Percentiles rank a stretch among this genome's conserved stretches.
Evolutionary conservation across 495 filamentous ascomycete genomes (phyloP).

Genomic region (Aspergillus asperescens): DNA sequence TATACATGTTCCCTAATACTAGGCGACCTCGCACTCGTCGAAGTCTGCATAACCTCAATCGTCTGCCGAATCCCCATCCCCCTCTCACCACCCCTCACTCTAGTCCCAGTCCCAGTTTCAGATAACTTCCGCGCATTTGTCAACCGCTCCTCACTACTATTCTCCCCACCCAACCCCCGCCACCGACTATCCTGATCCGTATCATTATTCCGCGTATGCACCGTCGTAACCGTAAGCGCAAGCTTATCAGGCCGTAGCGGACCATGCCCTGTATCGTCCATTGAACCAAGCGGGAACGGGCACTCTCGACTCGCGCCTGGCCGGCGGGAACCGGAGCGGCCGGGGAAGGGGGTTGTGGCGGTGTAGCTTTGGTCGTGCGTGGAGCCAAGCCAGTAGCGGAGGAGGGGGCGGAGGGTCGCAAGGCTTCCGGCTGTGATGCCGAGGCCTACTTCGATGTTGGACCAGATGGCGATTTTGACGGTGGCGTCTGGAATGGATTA

Average conservation of each 20-base stretch:
- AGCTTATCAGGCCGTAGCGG: constrained; percentile 37
- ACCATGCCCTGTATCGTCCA: constrained; percentile 20
- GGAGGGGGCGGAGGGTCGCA: constrained; percentile 43
- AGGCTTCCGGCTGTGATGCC: constrained; percentile 46
- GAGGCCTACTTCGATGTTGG: constrained; percentile 39
- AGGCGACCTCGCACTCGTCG: constrained; percentile 11
- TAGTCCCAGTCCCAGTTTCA: not conserved
- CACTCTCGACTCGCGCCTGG: constrained; percentile 11
- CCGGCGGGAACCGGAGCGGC: constrained; percentile 21
- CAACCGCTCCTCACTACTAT: constrained; percentile 34
- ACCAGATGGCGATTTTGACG: constrained; percentile 42
- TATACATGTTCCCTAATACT: constrained; percentile 28
- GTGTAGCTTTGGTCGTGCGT: constrained; percentile 20
- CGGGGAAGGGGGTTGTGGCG: constrained; percentile 19
- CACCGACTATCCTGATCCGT: constrained; percentile 23
- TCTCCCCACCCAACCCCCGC: constrained; percentile 18
- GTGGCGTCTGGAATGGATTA: constrained; percentile 27
- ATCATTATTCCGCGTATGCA: constrained; percentile 31
- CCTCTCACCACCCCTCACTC: constrained; percentile 13
- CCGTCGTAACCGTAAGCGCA: constrained; percentile 37
- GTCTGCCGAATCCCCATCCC: constrained; percentile 33
- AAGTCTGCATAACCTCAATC: constrained; percentile 35
- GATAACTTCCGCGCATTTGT: constrained; percentile 15
- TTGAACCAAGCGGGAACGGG: constrained; percentile 28
- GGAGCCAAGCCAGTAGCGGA: constrained; percentile 34